Conservation (phyloP, 192 early-diverging fungal species). For the Coemansia sp. region DNA sequence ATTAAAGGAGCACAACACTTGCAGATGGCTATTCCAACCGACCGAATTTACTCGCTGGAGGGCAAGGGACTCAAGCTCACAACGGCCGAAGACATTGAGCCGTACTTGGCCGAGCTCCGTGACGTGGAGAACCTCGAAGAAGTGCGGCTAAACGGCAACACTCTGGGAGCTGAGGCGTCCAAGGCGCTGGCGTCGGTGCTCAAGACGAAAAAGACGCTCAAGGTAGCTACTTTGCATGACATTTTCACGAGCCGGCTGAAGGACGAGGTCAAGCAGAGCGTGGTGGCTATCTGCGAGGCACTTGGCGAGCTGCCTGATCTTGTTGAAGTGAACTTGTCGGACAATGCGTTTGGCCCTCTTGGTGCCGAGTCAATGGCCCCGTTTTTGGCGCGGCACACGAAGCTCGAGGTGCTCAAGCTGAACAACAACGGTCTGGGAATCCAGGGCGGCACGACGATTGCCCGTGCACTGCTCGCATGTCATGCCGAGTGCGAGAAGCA, state of each 20-base stretch:
- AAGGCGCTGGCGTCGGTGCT: slow-evolving; percentile 72
- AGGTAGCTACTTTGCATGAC: slow-evolving; percentile 83
- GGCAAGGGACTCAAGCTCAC: slow-evolving; percentile 88
- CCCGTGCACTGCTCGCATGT: slow-evolving; percentile 75
- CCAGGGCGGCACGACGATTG: slow-evolving; percentile 83
- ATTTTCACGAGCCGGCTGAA: slow-evolving; percentile 92
- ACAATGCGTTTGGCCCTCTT: slow-evolving; percentile 98
- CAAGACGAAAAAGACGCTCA: slow-evolving; percentile 65
- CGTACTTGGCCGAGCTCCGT: slow-evolving; percentile 70
- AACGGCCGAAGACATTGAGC: slow-evolving; percentile 75
- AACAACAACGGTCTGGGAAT: slow-evolving; percentile 98
- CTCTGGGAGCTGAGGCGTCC: slow-evolving; percentile 88
- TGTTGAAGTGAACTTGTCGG: slow-evolving; percentile 80
- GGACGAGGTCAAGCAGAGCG: slow-evolving; percentile 81
- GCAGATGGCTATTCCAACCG: slow-evolving; percentile 34
- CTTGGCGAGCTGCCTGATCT: slow-evolving; percentile 77
- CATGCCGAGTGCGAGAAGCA: slow-evolving; percentile 69
- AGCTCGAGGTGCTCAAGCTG: slow-evolving; percentile 80
- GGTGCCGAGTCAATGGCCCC: slow-evolving; percentile 86
- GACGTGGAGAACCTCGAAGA: slow-evolving; percentile 65
- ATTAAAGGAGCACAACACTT: neutral
- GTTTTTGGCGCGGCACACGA: slow-evolving; percentile 78
- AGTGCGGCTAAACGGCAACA: slow-evolving; percentile 84
- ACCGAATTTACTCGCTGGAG: slow-evolving; percentile 77
- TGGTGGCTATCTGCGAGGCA: slow-evolving; percentile 81